A percentile compares a stretch with the other conserved stretches of the same genome.
phyloP scores from a whole-genome alignment of 306 rosid genomes.

The Aeschynomene evenia region DNA sequence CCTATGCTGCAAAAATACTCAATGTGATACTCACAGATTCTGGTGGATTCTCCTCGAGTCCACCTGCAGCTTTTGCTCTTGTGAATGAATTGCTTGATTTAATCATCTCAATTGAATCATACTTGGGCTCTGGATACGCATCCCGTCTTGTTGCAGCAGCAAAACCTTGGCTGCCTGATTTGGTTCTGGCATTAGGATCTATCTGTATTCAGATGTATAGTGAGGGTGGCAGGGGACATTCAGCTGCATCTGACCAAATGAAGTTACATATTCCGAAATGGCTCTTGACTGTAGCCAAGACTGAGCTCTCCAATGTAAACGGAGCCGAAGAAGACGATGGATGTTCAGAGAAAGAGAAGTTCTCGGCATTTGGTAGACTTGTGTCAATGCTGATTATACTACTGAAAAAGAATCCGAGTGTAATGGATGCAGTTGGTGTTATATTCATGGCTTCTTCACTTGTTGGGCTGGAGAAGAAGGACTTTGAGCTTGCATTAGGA shows the following conservation, averaged over 20 bases:
- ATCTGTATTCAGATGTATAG: conserved; percentile 36
- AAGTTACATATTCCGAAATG: conserved; percentile 61
- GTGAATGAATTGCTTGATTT: conserved; percentile 70
- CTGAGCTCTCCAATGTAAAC: conserved; percentile 42
- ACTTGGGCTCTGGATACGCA: conserved; percentile 63
- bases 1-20: conserved; percentile 76
- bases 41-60: conserved; percentile 43
- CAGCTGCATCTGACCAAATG: conserved; percentile 35
- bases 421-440: conserved; percentile 64
- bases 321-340: conserved; percentile 49
- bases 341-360: conserved; percentile 33
- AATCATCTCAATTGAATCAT: conserved; percentile 52
- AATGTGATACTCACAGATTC: conserved; percentile 44
- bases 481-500: conserved; percentile 58
- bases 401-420: conserved; percentile 48
- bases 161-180: conserved; percentile 89
- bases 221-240: conserved; percentile 33
- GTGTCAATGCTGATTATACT: conserved; percentile 43
- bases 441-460: conserved; percentile 58
- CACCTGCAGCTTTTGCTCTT: conserved; percentile 49
- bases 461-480: conserved; percentile 58
- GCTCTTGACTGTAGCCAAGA: conserved; percentile 58
- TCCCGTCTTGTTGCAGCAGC: conserved; percentile 59
- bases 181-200: conserved; percentile 71
- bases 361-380: conserved; percentile 57